Evolutionary conservation across 192 early-diverging fungal genomes (phyloP).

Genomic region (Entomortierella lignicola): DNA sequence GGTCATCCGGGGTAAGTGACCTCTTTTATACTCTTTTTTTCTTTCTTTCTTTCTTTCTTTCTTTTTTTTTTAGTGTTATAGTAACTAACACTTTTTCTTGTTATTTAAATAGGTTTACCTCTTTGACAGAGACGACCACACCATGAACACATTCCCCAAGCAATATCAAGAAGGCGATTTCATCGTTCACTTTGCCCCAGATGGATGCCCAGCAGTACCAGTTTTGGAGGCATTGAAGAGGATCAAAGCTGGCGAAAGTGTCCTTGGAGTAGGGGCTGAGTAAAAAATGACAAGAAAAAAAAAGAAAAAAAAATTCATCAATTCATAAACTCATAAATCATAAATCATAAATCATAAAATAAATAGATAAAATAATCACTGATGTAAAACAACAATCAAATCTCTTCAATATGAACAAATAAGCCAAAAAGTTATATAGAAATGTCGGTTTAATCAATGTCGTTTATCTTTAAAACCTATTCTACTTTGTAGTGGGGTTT

Average conservation of each 20-base stretch:
- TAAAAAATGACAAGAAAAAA: too few relatives aligned
- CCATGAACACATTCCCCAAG: slow-evolving; percentile 69
- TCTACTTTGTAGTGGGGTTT: neutral
- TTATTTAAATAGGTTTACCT: slow-evolving; percentile 42
- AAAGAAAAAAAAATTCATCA: too few relatives aligned
- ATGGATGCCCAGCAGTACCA: slow-evolving; percentile 61
- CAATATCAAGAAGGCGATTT: slow-evolving; percentile 60
- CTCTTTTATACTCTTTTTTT: too few relatives aligned
- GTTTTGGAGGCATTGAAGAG: slow-evolving; percentile 55
- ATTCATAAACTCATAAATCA: too few relatives aligned
- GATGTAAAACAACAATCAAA: too few relatives aligned
- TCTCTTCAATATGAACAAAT: too few relatives aligned
- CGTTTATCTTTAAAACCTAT: neutral
- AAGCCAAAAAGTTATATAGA: too few relatives aligned
- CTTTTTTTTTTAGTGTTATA: too few relatives aligned
- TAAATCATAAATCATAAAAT: too few relatives aligned
- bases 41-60: neutral
- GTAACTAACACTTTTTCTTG: slow-evolving; percentile 13
- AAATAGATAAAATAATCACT: too few relatives aligned
- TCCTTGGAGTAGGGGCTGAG: slow-evolving; percentile 17
- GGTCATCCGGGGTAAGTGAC: slow-evolving; percentile 41
- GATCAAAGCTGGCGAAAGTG: slow-evolving; percentile 48
- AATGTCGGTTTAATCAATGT: too few relatives aligned
- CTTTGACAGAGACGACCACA: slow-evolving; percentile 63
- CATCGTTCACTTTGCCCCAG: slow-evolving; percentile 70